Base-by-base conservation (phyloP, 1,139 yeast genomes). In the Candida freyschussii region DNA sequence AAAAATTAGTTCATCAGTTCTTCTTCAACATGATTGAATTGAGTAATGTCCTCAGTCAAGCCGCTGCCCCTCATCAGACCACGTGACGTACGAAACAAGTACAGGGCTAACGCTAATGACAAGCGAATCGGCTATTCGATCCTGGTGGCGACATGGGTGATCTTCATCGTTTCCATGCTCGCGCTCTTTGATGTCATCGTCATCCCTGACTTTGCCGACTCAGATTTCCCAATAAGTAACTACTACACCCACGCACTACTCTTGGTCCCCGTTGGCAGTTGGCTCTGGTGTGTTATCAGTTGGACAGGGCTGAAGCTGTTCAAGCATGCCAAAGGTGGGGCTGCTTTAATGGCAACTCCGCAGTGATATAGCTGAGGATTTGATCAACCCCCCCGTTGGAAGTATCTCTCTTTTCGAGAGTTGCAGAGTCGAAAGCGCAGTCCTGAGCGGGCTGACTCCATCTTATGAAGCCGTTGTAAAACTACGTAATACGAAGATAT, bases 301-400 rank as follows among this genome's bases (percentile, higher is more conserved):
- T 50, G 53, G 53, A 40, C 47, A 3, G 53, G 50, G 7, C 15
- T 49, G 28, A 50, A 49, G 32, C 23, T 50, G 30, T 50, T 50
- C 28, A 49, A 45, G 26, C 55, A 50, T 28, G 47, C 55, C 2
- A 47, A 42, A 29, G 48, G 48, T 26, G 40, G 34, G 11, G 16
- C 10, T 24, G 14, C n/a, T n/a, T n/a, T n/a, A n/a, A n/a, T n/a
- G n/a, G n/a, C n/a, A n/a, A n/a, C n/a, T n/a, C n/a, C n/a, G n/a
- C n/a, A n/a, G n/a, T n/a, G n/a, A n/a, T n/a, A n/a, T n/a, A n/a
- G n/a, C n/a, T n/a, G n/a, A n/a, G n/a, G n/a, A n/a, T n/a, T n/a
- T n/a, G n/a, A n/a, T n/a, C n/a, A n/a, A n/a, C n/a, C n/a, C n/a
- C n/a, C n/a, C n/a, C n/a, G n/a, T n/a, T n/a, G n/a, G n/a, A n/a